These are phyloP conservation scores for Pseudogymnoascus sp. DNA, from an alignment of 2,329 filamentous ascomycete species.

Conservation along the genomic window DNA sequence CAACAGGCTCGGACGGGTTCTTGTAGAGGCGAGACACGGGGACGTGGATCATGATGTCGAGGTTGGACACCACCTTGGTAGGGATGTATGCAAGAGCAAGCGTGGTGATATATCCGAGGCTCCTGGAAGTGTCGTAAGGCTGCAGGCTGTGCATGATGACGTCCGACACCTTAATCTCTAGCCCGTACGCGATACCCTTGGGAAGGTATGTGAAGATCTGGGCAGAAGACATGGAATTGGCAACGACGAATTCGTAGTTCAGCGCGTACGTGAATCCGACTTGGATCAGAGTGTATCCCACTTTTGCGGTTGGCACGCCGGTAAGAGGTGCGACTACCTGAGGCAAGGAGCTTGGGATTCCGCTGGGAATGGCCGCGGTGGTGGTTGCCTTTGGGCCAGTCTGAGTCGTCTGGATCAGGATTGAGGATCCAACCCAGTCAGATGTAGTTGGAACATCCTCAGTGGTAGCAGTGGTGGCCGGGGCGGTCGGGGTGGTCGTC, in stretches of 20 bases:
- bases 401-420: not conserved
- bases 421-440: conserved; percentile 4
- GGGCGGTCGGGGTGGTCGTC: not conserved
- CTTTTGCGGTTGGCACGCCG: conserved; percentile 40
- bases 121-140: conserved; percentile 62
- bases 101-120: conserved; percentile 73
- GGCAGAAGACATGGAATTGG: conserved; percentile 59
- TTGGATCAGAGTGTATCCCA: conserved; percentile 65
- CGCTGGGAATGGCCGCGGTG: conserved; percentile 33
- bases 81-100: conserved; percentile 71
- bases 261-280: conserved; percentile 74
- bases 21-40: conserved; percentile 65
- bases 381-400: not conserved
- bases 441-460: not conserved
- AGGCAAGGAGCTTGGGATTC: conserved; percentile 59
- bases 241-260: conserved; percentile 77
- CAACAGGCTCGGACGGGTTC: conserved; percentile 46
- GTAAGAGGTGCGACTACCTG: conserved; percentile 65
- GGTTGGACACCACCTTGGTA: conserved; percentile 53
- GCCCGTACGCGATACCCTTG: conserved; percentile 55
- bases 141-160: conserved; percentile 62
- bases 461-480: not conserved
- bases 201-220: conserved; percentile 82
- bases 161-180: conserved; percentile 41
- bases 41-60: conserved; percentile 61